Evolutionary conservation across 306 rosid genomes (phyloP).

Genomic region (Prinsepia uniflora): DNA sequence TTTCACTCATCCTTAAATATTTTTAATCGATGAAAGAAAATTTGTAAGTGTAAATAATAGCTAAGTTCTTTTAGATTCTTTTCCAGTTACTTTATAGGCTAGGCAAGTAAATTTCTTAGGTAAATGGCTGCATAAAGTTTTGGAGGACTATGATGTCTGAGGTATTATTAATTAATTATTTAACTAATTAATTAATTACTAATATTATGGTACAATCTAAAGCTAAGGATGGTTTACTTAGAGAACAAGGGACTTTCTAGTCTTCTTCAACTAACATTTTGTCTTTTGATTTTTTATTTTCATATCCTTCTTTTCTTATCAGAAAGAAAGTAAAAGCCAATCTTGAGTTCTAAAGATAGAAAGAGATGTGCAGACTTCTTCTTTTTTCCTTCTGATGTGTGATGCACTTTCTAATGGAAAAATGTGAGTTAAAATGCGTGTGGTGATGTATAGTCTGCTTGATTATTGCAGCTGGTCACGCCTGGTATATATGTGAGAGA

Average conservation of each 20-base stretch:
- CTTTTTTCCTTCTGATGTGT: neutral
- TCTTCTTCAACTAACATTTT: neutral
- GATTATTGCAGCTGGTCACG: constrained; percentile 1
- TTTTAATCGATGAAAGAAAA: neutral
- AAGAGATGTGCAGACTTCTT: neutral
- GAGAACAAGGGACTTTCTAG: constrained; percentile 3
- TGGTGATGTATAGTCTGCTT: neutral
- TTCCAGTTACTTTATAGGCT: neutral
- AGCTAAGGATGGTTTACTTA: constrained; percentile 1
- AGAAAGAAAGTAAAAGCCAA: neutral
- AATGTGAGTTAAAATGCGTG: neutral
- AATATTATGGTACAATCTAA: neutral
- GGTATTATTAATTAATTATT: neutral
- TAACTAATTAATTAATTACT: neutral
- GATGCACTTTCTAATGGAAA: neutral
- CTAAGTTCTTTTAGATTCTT: neutral
- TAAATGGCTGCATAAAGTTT: neutral
- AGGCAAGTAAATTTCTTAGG: neutral
- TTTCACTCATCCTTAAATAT: neutral
- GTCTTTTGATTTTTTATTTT: constrained; percentile 7
- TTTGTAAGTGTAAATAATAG: neutral
- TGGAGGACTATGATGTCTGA: neutral
- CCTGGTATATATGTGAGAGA: constrained; percentile 6
- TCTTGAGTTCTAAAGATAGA: neutral
- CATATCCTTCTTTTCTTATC: neutral